Conservation (phyloP, 257 asterid genomes). For the Solanum phureja region DNA sequence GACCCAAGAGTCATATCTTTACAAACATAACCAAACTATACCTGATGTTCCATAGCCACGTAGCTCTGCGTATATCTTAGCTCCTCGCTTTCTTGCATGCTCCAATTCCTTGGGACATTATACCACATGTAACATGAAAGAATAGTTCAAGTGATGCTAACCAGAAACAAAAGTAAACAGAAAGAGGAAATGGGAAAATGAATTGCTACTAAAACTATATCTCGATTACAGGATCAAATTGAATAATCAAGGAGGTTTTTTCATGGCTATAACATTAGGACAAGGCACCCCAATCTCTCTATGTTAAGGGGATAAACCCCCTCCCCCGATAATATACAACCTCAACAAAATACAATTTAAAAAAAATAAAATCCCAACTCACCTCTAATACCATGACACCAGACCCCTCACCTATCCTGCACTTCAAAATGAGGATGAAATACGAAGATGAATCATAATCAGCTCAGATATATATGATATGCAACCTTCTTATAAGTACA, state of each 20-base stretch:
- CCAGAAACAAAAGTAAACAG: neutral
- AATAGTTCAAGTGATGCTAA: neutral
- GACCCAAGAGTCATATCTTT: no score
- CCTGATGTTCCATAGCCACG: slow-evolving; percentile 98
- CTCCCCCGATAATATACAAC: neutral
- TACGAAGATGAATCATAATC: neutral
- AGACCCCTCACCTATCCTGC: slow-evolving; percentile 94
- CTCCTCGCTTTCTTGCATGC: slow-evolving; percentile 87
- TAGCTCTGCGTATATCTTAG: slow-evolving; percentile 77
- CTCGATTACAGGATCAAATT: neutral
- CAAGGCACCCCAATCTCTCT: neutral
- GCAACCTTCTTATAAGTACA: neutral
- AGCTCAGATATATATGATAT: neutral
- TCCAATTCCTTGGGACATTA: slow-evolving; percentile 57
- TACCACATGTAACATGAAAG: neutral
- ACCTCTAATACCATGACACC: slow-evolving; percentile 93
- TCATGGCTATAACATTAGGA: neutral
- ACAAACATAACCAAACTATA: slow-evolving; percentile 1
- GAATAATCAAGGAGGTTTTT: neutral
- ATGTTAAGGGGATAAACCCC: neutral
- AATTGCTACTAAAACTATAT: neutral
- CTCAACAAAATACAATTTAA: neutral
- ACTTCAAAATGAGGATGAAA: slow-evolving; percentile 17
- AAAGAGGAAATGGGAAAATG: neutral
- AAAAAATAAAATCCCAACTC: slow-evolving; percentile 10